These are phyloP conservation scores for Schizosaccharomyces pombe DNA, from an alignment of 805 yeast genomes.

Conservation along the genomic window DNA sequence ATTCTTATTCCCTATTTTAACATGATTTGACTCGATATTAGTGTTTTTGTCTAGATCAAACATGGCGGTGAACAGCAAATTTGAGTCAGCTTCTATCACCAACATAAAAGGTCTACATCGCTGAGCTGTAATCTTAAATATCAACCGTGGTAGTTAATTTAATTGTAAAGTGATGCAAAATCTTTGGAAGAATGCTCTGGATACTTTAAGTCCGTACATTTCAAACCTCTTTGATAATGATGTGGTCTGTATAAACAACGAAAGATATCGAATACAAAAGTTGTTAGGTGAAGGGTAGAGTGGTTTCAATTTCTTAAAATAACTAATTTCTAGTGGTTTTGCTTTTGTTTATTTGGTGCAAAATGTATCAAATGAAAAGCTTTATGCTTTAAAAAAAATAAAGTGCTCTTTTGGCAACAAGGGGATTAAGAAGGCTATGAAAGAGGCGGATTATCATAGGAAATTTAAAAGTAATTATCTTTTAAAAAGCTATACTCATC, in stretches of 20 bases:
- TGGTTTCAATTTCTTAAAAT: background rate
- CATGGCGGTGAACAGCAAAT: background rate
- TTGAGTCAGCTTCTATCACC: no score
- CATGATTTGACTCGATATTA: background rate
- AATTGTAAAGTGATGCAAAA: background rate
- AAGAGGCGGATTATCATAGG: slow-evolving; percentile 53
- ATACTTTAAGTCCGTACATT: background rate
- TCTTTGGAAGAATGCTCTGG: background rate
- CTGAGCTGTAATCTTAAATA: no score
- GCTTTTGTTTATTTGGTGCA: slow-evolving; percentile 66
- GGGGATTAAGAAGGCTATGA: slow-evolving; percentile 28
- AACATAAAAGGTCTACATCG: no score
- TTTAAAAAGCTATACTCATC: slow-evolving; percentile 45
- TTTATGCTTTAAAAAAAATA: slow-evolving; percentile 62
- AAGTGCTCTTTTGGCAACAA: slow-evolving; percentile 71
- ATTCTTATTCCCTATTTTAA: background rate
- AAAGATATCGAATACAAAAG: background rate
- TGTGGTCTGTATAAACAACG: background rate
- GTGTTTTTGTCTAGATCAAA: background rate
- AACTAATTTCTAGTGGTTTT: slow-evolving; percentile 24
- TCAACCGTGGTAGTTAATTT: no score
- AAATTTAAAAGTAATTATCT: slow-evolving; percentile 47
- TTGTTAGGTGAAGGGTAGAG: slow-evolving; percentile 19
- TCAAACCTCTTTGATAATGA: background rate
- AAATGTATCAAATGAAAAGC: slow-evolving; percentile 20